A percentile compares a stretch with the other conserved stretches of the same genome.
phyloP scores from a whole-genome alignment of 192 early-diverging fungal species.

The Entomortierella lignicola region DNA sequence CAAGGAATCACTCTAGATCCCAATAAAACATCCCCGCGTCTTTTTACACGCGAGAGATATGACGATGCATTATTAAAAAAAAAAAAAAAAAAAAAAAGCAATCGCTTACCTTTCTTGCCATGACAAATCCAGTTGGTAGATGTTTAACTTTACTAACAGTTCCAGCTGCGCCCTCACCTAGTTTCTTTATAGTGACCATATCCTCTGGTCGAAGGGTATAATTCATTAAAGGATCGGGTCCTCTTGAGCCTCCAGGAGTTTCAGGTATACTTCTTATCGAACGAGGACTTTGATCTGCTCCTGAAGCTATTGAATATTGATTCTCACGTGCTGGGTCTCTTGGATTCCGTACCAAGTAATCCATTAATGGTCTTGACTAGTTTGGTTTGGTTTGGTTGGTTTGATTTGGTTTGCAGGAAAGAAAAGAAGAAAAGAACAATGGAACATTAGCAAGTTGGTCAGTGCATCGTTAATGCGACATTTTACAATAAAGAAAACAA shows the following conservation, averaged over 20 bases:
- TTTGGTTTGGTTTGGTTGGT: background rate
- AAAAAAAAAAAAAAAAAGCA: no score
- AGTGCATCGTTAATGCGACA: no score
- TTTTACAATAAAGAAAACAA: background rate
- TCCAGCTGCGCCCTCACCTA: conserved; percentile 91
- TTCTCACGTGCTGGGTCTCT: conserved; percentile 41
- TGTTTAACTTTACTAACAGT: conserved; percentile 91
- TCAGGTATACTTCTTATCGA: conserved; percentile 45
- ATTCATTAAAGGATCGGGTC: conserved; percentile 41
- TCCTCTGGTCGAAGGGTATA: conserved; percentile 68
- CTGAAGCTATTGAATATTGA: conserved; percentile 30
- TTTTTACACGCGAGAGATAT: no score
- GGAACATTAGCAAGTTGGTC: background rate
- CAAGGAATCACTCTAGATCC: background rate
- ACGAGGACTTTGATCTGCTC: conserved; percentile 26
- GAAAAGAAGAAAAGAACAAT: background rate
- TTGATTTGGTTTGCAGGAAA: no score
- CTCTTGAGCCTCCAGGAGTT: conserved; percentile 32
- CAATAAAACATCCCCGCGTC: no score
- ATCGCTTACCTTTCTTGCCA: conserved; percentile 92
- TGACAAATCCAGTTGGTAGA: conserved; percentile 74
- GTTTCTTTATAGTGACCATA: conserved; percentile 75
- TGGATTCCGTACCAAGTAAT: conserved; percentile 43
- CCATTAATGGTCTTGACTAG: conserved; percentile 41
- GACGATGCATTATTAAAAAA: background rate